phyloP scores from a whole-genome alignment of 1,139 yeast species.

The Tardiomyces depauwii region DNA sequence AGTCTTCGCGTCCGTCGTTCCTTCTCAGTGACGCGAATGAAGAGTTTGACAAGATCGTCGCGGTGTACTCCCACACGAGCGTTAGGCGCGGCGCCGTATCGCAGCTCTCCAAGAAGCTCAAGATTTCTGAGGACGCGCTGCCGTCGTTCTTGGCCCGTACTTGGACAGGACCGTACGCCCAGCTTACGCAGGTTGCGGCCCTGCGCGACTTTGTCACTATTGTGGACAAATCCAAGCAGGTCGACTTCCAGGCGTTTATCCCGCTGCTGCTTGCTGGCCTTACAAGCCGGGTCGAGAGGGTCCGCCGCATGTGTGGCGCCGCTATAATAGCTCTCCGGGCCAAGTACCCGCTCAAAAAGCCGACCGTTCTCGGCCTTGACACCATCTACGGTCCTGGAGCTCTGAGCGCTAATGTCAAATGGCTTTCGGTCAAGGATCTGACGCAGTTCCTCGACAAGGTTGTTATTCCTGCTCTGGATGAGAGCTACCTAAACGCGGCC shows the following conservation, averaged over 20 bases:
- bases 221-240: slow-evolving; percentile 7
- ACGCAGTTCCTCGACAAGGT: slow-evolving; percentile 33
- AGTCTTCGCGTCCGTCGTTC: slow-evolving; percentile 25
- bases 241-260: slow-evolving; percentile 26
- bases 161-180: slow-evolving; percentile 21
- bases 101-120: slow-evolving; percentile 4
- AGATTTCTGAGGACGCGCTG: slow-evolving; percentile 7
- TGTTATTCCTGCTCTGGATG: slow-evolving; percentile 29
- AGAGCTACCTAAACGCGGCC: slow-evolving; percentile 35
- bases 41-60: slow-evolving; percentile 34
- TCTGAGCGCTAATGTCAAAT: slow-evolving; percentile 36
- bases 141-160: slow-evolving; percentile 23
- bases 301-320: slow-evolving; percentile 32
- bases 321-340: slow-evolving; percentile 21
- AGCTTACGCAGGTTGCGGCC: slow-evolving; percentile 21
- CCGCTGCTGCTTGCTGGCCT: slow-evolving; percentile 22
- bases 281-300: slow-evolving; percentile 20
- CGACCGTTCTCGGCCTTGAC: slow-evolving; percentile 28
- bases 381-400: slow-evolving; percentile 36
- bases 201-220: slow-evolving; percentile 14
- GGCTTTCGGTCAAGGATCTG: slow-evolving; percentile 57
- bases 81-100: slow-evolving; percentile 4
- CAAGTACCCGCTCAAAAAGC: slow-evolving; percentile 15
- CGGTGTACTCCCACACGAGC: slow-evolving; percentile 29
- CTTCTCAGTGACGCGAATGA: slow-evolving; percentile 29